Base-by-base conservation (phyloP, 202 grass and related monocot species). In the Schoenoplectus tabernaemontani region DNA sequence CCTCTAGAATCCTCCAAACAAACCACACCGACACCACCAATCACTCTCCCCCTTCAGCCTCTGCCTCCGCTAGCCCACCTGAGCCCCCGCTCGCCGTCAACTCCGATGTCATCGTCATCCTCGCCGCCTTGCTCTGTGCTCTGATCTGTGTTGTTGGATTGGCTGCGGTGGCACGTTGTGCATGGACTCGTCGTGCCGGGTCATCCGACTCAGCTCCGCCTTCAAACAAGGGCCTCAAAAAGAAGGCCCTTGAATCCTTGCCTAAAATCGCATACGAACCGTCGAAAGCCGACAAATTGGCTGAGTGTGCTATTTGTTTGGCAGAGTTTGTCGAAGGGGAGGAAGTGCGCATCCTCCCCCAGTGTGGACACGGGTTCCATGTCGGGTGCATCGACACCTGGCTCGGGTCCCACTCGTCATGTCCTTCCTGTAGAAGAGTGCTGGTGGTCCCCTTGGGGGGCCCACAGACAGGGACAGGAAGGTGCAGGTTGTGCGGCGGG, bases 291-390 rank as follows among this genome's bases (percentile, higher is more conserved):
- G 53, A 80, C 1, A 67, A 67, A 46, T 69, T 84, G 0, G 51
- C 90, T 72, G 93, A 96, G 78, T 93, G 93, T 70, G 84, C 90
- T 53, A 96, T 96, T 79, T 93, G 93, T 76, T 87, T 96, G 48
- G 80, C 88, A 33, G 90, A 93, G 75, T 96, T 96, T 78, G 88
- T 82, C 42, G 83, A 91, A 80, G 88, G n/a, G 80, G 93, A 97
- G 84, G 88, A 97, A 80, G 85, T 97, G 59, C 93, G 93, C 74
- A 87, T 93, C 42, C 92, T 97, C 77, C 93, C 93, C 71, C 93
- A 97, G 90, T 93, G 93, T 66, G 93, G 93, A 22, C 93, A 97
- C 74, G 86, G 90, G 4, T 97, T 97, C 83, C 93, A 97, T 66
- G 88, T 88, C 81, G 77, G 59, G 7, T 97, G 93, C 88, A 90